These are phyloP conservation scores for Fragilaria crotonensis DNA, from an alignment of 108 stramenopile species.

Conservation along the genomic window DNA sequence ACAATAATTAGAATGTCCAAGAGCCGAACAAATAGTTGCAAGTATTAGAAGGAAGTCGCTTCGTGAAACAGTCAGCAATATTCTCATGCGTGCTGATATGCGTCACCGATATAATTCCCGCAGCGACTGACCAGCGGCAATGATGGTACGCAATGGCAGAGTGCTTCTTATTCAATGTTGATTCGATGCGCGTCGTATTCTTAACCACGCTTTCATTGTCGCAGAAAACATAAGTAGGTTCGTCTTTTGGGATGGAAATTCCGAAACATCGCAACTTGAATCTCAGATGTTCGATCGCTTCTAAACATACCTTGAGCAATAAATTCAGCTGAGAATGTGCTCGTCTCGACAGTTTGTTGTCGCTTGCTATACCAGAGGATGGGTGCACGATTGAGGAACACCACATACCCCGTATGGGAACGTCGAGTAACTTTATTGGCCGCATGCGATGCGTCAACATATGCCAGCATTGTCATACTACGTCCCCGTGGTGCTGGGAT, in stretches of 20 bases:
- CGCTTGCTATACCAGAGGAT: constrained; percentile 25
- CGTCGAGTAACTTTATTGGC: constrained; percentile 33
- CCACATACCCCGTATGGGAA: constrained; percentile 42
- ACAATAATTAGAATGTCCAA: no score
- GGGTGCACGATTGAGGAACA: constrained; percentile 32
- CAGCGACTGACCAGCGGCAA: no score
- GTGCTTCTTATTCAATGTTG: no score
- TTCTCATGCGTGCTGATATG: no score
- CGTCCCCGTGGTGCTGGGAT: constrained; percentile 11
- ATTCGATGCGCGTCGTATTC: constrained; percentile 20
- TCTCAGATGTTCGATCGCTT: no score
- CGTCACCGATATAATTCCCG: no score
- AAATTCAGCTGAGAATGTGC: constrained; percentile 49
- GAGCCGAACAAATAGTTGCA: no score
- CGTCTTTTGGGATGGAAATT: constrained; percentile 18
- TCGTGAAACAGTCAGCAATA: no score
- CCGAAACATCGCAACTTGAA: no score
- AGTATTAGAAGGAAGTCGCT: no score
- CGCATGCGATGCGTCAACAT: constrained; percentile 30
- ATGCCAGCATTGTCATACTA: not conserved
- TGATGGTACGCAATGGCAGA: constrained; percentile 25
- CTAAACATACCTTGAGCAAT: constrained; percentile 51
- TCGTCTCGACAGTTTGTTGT: constrained; percentile 31
- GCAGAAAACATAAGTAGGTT: constrained; percentile 24
- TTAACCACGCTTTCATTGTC: constrained; percentile 29